These are phyloP conservation scores for Circinella minor DNA, from an alignment of 371 early-diverging fungal species.

Conservation along the genomic window DNA sequence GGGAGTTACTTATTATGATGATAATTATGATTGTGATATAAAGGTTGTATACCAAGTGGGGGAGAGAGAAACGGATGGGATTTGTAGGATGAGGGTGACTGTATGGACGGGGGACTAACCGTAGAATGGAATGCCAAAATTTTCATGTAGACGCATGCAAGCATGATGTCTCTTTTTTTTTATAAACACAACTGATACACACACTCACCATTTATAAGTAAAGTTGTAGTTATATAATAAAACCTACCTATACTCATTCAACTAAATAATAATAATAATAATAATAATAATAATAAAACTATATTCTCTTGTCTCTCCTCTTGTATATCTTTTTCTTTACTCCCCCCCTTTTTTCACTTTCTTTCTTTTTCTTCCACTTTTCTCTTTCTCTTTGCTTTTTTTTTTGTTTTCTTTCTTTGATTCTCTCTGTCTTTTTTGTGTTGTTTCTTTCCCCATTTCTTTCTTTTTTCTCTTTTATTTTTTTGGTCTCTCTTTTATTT, in stretches of 20 bases:
- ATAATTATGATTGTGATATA: no score
- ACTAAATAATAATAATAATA: no score
- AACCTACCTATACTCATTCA: no score
- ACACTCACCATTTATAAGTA: no score
- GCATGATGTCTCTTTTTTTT: constrained; percentile 8
- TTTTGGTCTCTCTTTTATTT: not conserved
- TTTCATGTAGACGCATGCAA: constrained; percentile 12
- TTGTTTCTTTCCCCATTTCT: constrained; percentile 1
- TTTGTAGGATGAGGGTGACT: not conserved
- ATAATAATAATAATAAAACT: no score
- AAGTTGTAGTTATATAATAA: no score
- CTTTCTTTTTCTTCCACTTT: constrained; percentile 14
- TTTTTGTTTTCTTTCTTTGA: not conserved
- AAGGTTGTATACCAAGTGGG: not conserved
- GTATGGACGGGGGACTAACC: not conserved
- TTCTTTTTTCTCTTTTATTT: constrained; percentile 17
- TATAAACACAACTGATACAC: constrained; percentile 9
- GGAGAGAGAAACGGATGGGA: not conserved
- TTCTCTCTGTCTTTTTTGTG: constrained; percentile 16
- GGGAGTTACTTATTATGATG: no score
- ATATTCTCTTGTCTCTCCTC: not conserved
- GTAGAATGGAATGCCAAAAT: constrained; percentile 9
- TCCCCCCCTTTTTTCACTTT: constrained; percentile 3
- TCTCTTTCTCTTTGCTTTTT: constrained; percentile 3
- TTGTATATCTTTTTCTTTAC: not conserved